Evolutionary conservation across 805 yeast species (phyloP), one percentile per base, ranked within the genome.

Genomic region (Teunomyces kruisii): DNA sequence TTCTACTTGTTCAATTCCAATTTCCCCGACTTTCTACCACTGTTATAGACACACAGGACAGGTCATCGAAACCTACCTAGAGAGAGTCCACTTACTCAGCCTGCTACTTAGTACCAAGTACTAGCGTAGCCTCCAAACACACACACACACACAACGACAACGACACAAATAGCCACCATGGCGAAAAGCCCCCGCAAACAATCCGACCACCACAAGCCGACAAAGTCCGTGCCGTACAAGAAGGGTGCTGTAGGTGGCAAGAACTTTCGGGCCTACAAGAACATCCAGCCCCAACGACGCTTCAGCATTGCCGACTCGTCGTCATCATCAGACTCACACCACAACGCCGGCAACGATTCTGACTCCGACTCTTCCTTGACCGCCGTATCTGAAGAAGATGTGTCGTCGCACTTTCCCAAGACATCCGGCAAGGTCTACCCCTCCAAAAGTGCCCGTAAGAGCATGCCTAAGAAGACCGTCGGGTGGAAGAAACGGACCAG

Each of bases 291-390:
- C n/a, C 48, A 46, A 37, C 42, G 73, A 42, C 48, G 72, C 38
- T 64, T 70, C 44, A 68, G 74, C 50, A 57, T 71, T 12, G 72
- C 60, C 3, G 67, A 64, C 32, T 62, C 70, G 2, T 51, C 67
- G 9, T 61, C 68, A 9, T 65, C 59, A 22, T 59, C 67, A n/a
- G 67, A 61, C 29, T 49, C 60, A 9, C 55, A 54, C 26, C 10
- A 9, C 15, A 27, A 27, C 16, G 26, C 27, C 22, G 36, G n/a
- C 26, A 32, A 27, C 14, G 53, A 40, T 26, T 51, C 56, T 22
- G 71, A 67, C 37, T 64, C 72, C 1, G 76, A 71, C 40, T 64
- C 70, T 12, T 69, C 75, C 0, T 54, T 72, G 27, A 72, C 75
- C 0, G 75, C 73, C 2, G 71, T 70, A 6, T 59, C 64, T 6